Evolutionary conservation across 331 rosid species (phyloP), one percentile per base, ranked within the genome.

Genomic region (Rhamnella rubrinervis): DNA sequence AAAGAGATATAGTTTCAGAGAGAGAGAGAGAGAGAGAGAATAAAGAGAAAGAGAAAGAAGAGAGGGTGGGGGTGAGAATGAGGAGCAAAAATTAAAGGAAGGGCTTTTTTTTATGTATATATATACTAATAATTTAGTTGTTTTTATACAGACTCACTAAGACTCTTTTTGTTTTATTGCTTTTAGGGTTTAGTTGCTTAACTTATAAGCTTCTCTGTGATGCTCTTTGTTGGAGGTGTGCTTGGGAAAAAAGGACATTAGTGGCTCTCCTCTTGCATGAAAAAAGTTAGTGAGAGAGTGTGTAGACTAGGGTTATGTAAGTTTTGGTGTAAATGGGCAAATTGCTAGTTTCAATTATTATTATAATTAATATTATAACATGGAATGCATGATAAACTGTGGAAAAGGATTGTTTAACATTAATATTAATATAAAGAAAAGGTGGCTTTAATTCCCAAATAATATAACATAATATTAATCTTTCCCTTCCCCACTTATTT

Each of bases 171-270:
- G 88, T 84, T 85, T 82, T 81, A 65, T 82, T 77, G 68, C 92
- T 90, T 90, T 71, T 82, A 84, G 92, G 87, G 87, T 85, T 90
- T 41, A 59, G 67, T 78, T 85, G 73, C 95, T 88, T 90, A 88
- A 80, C 81, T 71, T 76, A 77, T 85, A 90, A 90, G 95, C 85
- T 77, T 90, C 86, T 82, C 73, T 83, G 37, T 65, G 71, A 82
- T 71, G 59, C 75, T 75, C 44, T 8, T 55, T 37, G 58, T 55
- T 35, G 73, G 62, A 74, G 76, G 70, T 73, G 71, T 75, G 80
- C 75, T 72, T 74, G 55, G 68, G 77, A 57, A 71, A 64, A 77
- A 75, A 62, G 56, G 64, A 47, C 65, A 66, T 79, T 55, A 73
- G 80, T 74, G 86, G 81, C 75, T 67, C 74, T 75, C 56, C 74